These are phyloP conservation scores for Boletales sp. DNA, from an alignment of 768 basidiomycete species.

Conservation along the genomic window DNA sequence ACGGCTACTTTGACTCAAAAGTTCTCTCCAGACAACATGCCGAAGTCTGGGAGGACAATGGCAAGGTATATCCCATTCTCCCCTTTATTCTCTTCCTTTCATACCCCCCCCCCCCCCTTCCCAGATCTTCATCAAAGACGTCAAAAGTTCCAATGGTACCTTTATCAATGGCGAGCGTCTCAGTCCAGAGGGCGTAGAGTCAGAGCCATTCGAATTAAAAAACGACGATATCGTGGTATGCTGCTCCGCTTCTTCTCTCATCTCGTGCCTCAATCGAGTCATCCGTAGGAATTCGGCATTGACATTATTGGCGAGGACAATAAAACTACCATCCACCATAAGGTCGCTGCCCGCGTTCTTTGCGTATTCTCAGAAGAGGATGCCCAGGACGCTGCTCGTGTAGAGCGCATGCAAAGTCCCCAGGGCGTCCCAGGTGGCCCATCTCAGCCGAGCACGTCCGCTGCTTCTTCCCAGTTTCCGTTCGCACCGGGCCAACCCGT, in stretches of 20 bases:
- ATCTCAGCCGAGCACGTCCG: constrained; percentile 34
- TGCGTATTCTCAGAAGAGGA: constrained; percentile 89
- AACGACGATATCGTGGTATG: constrained; percentile 93
- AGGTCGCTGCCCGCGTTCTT: constrained; percentile 92
- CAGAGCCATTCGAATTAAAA: constrained; percentile 90
- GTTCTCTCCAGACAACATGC: constrained; percentile 93
- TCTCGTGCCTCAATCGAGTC: constrained; percentile 6
- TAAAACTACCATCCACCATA: constrained; percentile 96
- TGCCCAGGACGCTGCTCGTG: constrained; percentile 65
- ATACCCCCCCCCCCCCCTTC: constrained; percentile 4
- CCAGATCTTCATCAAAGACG: constrained; percentile 97
- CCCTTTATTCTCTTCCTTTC: constrained; percentile 4
- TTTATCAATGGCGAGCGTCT: constrained; percentile 97
- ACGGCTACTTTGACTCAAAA: constrained; percentile 97
- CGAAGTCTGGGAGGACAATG: constrained; percentile 94
- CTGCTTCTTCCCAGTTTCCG: constrained; percentile 34
- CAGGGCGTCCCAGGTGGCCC: constrained; percentile 24
- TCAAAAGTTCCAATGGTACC: constrained; percentile 96
- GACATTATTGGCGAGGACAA: constrained; percentile 99
- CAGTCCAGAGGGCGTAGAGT: constrained; percentile 84
- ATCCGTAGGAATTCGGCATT: constrained; percentile 89
- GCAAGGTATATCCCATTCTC: constrained; percentile 56
- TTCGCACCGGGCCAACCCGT: constrained; percentile 37
- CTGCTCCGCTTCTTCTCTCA: constrained; percentile 11
- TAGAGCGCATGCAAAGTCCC: constrained; percentile 59